Evolutionary conservation across 257 asterid genomes (phyloP).

Genomic region (Petunia axillaris): DNA sequence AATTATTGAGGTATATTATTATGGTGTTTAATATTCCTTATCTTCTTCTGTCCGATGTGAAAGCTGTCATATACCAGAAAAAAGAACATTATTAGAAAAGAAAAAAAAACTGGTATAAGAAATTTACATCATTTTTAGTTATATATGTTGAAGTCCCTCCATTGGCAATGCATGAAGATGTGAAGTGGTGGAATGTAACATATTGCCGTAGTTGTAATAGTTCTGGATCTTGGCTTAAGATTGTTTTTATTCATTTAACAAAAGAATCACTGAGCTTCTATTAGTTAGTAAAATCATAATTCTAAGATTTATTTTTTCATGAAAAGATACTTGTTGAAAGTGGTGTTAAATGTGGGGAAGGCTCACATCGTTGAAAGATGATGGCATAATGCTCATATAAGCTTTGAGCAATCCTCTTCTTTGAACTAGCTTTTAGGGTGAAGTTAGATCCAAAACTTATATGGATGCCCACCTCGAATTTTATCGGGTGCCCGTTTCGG

Average conservation of each 20-base stretch:
- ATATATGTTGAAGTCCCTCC: not conserved
- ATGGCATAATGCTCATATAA: no score
- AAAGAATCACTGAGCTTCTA: no score
- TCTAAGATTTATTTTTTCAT: no score
- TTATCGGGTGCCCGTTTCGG: no score
- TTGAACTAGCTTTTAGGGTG: no score
- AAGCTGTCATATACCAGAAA: not conserved
- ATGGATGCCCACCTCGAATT: no score
- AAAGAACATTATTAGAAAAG: not conserved
- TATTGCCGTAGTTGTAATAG: not conserved
- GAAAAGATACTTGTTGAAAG: no score
- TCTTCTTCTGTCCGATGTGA: not conserved
- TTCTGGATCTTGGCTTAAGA: not conserved
- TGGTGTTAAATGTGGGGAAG: no score
- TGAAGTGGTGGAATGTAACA: not conserved
- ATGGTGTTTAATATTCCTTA: not conserved
- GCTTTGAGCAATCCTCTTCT: no score
- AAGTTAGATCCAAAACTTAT: no score
- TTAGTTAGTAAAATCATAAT: no score
- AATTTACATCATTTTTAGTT: not conserved
- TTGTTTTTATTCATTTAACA: not conserved
- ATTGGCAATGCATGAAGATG: not conserved
- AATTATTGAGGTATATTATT: conserved; percentile 3
- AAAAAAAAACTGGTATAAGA: not conserved
- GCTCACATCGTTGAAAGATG: no score